Conservation (phyloP, 2,329 filamentous ascomycete species). For the Aspergillus ochraceoroseus region DNA sequence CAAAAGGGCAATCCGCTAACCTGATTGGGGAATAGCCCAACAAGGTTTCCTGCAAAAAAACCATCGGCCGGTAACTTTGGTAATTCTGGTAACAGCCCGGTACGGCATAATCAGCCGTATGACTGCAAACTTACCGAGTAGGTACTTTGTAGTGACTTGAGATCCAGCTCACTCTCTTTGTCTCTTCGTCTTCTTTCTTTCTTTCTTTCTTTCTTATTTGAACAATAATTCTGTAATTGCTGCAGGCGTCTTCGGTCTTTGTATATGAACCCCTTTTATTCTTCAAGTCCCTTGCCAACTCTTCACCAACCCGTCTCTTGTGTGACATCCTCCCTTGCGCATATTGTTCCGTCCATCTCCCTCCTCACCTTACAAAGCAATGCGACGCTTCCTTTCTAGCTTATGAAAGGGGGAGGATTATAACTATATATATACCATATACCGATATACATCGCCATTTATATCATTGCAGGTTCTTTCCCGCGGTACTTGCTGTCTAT, state of each 20-base stretch:
- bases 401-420: slow-evolving; percentile 5
- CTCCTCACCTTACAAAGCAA: slow-evolving; percentile 12
- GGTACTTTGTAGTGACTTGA: no score
- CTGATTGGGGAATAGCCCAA: no score
- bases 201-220: neutral
- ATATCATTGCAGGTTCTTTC: slow-evolving; percentile 9
- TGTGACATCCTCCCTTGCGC: slow-evolving; percentile 24
- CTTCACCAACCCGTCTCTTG: slow-evolving; percentile 9
- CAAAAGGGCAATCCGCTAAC: neutral
- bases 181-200: slow-evolving; percentile 2
- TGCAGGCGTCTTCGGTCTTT: slow-evolving; percentile 2
- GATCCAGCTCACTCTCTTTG: neutral
- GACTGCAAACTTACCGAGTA: no score
- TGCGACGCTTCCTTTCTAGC: slow-evolving; percentile 12
- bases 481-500: no score
- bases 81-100: neutral
- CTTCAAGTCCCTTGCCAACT: slow-evolving; percentile 7
- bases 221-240: neutral
- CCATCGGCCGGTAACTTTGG: no score
- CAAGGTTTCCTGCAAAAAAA: neutral
- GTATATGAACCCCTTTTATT: slow-evolving; percentile 12
- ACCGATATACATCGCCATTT: neutral
- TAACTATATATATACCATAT: slow-evolving; percentile 6
- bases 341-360: slow-evolving; percentile 9
- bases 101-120: neutral